Evolutionary conservation across 2,329 filamentous ascomycete genomes (phyloP).

Genomic region (Hymenoscyphus scutula): DNA sequence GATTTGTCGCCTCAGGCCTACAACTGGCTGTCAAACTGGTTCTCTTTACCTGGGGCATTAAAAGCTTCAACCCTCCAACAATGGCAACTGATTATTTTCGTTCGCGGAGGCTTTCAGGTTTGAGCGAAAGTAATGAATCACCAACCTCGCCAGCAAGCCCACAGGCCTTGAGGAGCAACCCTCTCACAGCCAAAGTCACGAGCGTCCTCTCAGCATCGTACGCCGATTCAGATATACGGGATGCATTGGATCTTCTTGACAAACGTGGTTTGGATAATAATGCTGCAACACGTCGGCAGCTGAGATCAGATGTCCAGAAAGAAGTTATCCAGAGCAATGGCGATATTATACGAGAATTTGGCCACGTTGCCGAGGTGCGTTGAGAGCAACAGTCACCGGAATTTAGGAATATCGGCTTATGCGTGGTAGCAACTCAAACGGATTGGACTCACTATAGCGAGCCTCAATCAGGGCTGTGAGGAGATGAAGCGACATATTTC

Average conservation of each 20-base stretch:
- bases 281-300: slow-evolving; percentile 71
- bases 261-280: slow-evolving; percentile 68
- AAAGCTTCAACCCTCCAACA: not conserved
- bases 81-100: slow-evolving; percentile 34
- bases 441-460: slow-evolving; percentile 75
- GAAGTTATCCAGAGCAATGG: slow-evolving; percentile 94
- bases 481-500: slow-evolving; percentile 77
- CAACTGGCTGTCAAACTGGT: not conserved
- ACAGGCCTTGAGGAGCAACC: slow-evolving; percentile 45
- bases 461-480: slow-evolving; percentile 74
- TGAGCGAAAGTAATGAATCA: slow-evolving; percentile 28
- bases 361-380: slow-evolving; percentile 76
- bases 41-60: not conserved
- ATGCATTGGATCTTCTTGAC: slow-evolving; percentile 78
- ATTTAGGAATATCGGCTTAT: slow-evolving; percentile 30
- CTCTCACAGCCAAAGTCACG: slow-evolving; percentile 78
- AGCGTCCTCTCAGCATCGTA: slow-evolving; percentile 88
- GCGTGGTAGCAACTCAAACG: slow-evolving; percentile 72
- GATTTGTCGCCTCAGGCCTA: slow-evolving; percentile 1
- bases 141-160: slow-evolving; percentile 25
- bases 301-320: slow-evolving; percentile 81
- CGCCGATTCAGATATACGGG: slow-evolving; percentile 85
- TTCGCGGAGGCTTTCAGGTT: slow-evolving; percentile 25
- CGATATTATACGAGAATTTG: slow-evolving; percentile 83
- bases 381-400: not conserved